Evolutionary conservation across 1,139 yeast species (phyloP).

Genomic region (Schizosaccharomyces versatilis): DNA sequence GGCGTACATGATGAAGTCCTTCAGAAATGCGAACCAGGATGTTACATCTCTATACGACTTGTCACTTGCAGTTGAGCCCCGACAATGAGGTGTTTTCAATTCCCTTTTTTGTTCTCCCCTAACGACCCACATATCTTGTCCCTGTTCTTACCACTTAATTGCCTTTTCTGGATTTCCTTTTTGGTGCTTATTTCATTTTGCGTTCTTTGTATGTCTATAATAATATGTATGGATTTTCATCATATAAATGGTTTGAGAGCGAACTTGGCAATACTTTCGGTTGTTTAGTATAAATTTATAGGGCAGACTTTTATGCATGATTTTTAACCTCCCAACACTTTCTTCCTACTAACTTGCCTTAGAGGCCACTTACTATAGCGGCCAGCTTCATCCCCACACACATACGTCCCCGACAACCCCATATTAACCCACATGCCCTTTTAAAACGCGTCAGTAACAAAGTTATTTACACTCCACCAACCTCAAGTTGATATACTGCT

Average conservation of each 20-base stretch:
- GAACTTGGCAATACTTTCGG: too few relatives aligned
- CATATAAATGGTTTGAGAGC: too few relatives aligned
- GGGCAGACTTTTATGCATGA: too few relatives aligned
- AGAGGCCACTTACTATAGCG: too few relatives aligned
- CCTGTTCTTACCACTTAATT: background rate
- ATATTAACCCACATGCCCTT: background rate
- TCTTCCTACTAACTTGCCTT: too few relatives aligned
- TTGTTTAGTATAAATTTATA: too few relatives aligned
- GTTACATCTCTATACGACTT: background rate
- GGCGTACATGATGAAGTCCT: conserved; percentile 15
- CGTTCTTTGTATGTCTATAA: background rate
- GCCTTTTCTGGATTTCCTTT: background rate
- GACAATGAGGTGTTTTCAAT: background rate
- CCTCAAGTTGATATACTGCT: too few relatives aligned
- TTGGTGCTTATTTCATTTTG: background rate
- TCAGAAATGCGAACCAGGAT: background rate
- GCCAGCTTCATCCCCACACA: too few relatives aligned
- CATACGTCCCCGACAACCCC: background rate
- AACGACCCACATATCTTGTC: background rate
- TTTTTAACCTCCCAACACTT: too few relatives aligned
- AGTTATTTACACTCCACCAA: too few relatives aligned
- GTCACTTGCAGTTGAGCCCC: background rate
- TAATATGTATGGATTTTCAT: background rate
- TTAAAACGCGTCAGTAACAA: background rate
- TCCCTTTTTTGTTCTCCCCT: background rate